Base-by-base conservation (phyloP, 805 yeast genomes). In the Starmerella geochares region DNA sequence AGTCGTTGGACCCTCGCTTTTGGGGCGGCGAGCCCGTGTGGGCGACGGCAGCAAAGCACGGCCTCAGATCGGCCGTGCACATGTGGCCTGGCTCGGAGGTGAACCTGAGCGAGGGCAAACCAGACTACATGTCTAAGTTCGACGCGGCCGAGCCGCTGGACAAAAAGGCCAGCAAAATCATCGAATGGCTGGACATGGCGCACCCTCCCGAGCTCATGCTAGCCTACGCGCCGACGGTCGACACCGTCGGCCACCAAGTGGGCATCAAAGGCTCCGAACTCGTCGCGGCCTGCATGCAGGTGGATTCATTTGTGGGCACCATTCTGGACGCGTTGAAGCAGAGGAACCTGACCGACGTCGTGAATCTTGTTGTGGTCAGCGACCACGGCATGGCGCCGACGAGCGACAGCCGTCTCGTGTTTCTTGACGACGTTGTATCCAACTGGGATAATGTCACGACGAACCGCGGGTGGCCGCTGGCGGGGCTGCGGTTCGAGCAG, bases 11-110 rank as follows among this genome's bases (percentile, higher is more conserved):
- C 33, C 68, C 65, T n/a, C 73, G 69, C 20, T 87, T 79, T 73
- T 87, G 95, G 94, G 90, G 87, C 21, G 95, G 95, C 21, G 92
- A 85, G 62, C 92, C 96, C 0, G 60, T 88, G 19, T 88, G 96
- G 96, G 67, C 73, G 28, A 84, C 94, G 1, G 86, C 90, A 0
- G 70, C 70, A 25, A 63, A 64, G 17, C 83, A 83, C 52, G 81
- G 79, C 5, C 73, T 81, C 2, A 67, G 68, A 3, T 66, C 82
- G 4, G 94, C 87, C 0, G 81, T 86, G n/a, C 94, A 87, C 65
- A 87, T 86, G 95, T 88, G 94, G 94, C 96, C 96, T 0, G 96
- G 96, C 1, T 79, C 87, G 51, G 95, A 86, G 58, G 94, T 80
- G 7, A 73, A 74, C 23, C 78, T 75, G 60, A 67, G 66, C 31